Base-by-base conservation (phyloP, 768 basidiomycete species). In the Cytidiella melzeri region DNA sequence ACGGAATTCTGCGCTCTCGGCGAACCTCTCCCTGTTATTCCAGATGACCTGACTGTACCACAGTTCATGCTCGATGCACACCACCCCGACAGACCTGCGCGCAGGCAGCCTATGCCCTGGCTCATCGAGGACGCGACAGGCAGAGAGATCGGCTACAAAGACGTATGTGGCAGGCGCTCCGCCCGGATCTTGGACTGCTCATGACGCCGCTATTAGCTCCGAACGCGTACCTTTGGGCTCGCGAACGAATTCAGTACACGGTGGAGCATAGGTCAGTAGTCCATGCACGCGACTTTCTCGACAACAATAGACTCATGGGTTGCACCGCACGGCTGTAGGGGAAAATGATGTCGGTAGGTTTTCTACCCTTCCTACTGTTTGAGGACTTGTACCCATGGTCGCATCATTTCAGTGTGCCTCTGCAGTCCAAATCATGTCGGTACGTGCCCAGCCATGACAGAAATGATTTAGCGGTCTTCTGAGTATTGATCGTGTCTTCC, bases 341-440 rank as follows among this genome's bases (percentile, higher is more conserved):
- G 71, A 78, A 40, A 57, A 73, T 43, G 75, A 78, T 49, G 74
- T 77, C 41, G 78, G 79, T 80, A 62, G 27, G 75, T 61, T 11
- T 3, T 24, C 7, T 37, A 18, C 6, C 12, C 24, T n/a, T 24
- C 18, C 19, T n/a, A 41, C 36, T 13, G 26, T 37, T 6, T 18
- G n/a, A n/a, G n/a, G n/a, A n/a, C n/a, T n/a, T n/a, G n/a, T n/a
- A n/a, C n/a, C n/a, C n/a, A n/a, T n/a, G n/a, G n/a, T n/a, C n/a
- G n/a, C n/a, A 44, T 20, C 23, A 9, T 15, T 26, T 26, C 55
- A 85, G 84, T 83, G 6, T 68, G 83, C 48, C 59, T 84, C 37
- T 84, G 79, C 61, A 81, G 82, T 52, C 73, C 80, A 24, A 87
- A 87, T 59, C 80, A 84, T 56, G 60, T 84, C 37, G 83, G 61